Evolutionary conservation across 1,284 basidiomycete genomes (phyloP), one percentile per base, ranked within the genome.

Genomic region (Lignosus rhinocerotis): DNA sequence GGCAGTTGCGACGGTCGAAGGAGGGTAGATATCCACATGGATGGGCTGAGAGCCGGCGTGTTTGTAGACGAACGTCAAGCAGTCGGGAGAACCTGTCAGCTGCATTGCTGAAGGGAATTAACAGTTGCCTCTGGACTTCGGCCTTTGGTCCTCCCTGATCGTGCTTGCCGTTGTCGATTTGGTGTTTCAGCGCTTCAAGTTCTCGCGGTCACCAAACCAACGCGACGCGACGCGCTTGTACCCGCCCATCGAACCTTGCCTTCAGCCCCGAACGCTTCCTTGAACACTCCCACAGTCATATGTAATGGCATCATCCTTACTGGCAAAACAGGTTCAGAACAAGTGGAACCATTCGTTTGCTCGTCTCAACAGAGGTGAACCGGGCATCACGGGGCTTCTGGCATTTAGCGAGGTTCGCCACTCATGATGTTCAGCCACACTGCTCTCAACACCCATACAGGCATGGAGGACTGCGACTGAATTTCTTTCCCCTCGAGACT

Each of bases 291-390:
- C 21, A 2, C 43, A 30, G 11, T 45, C 43, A 14, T 19, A 45
- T 32, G 48, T 31, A 3, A 66, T 63, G 64, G 59, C 64, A 25
- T 25, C 25, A 25, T 25, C 62, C 3, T 34, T 61, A 11, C 54
- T 68, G 3, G 78, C 78, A 39, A 77, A 79, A 1, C 86, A 88
- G 64, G 84, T 88, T 5, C 79, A 81, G n/a, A 75, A 80, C 4
- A 88, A 88, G 74, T 91, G 88, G 88, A 84, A 88, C 62, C 80
- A 85, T 32, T 78, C 85, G 0, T 90, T 90, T 68, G 72, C 76
- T 17, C 80, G 86, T 19, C 75, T 91, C 50, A 91, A 91, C 66
- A 78, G 80, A 25, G 73, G 75, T 10, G 76, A 85, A 47, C 81
- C 81, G 45, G 88, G 88, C 6, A 88, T 90, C 57, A 73, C 81